Evolutionary conservation across 768 basidiomycete genomes (phyloP).

Genomic region (Psilocybe subaeruginosa): DNA sequence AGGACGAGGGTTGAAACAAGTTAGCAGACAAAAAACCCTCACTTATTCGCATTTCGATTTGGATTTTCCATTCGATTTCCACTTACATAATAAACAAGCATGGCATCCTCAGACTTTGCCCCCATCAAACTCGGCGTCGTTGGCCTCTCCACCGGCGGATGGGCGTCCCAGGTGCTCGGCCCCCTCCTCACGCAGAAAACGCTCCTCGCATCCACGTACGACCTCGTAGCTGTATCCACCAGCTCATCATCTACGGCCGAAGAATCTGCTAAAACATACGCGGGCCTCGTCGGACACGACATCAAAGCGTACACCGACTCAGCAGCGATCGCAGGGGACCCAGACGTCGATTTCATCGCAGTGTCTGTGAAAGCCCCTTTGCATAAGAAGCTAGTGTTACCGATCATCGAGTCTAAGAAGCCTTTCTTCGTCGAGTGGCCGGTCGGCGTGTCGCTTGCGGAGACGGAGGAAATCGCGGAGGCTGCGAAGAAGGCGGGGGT

Average conservation of each 20-base stretch:
- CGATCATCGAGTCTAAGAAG: slow-evolving; percentile 39
- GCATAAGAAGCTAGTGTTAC: slow-evolving; percentile 32
- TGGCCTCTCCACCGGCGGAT: slow-evolving; percentile 35
- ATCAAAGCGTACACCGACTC: slow-evolving; percentile 35
- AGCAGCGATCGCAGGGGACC: slow-evolving; percentile 33
- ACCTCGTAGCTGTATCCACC: slow-evolving; percentile 37
- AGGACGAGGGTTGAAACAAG: too few relatives aligned
- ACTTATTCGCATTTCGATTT: too few relatives aligned
- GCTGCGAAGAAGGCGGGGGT: slow-evolving; percentile 32
- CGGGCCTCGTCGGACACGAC: slow-evolving; percentile 21
- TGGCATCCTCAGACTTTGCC: too few relatives aligned
- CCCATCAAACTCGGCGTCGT: slow-evolving; percentile 29
- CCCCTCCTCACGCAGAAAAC: slow-evolving; percentile 24
- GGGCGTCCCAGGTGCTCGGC: slow-evolving; percentile 30
- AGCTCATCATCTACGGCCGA: slow-evolving; percentile 30
- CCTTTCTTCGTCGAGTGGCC: slow-evolving; percentile 46
- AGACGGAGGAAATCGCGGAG: slow-evolving; percentile 37
- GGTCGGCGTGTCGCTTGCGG: slow-evolving; percentile 29
- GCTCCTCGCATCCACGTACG: slow-evolving; percentile 25
- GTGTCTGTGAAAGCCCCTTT: slow-evolving; percentile 34
- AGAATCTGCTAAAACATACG: slow-evolving; percentile 33
- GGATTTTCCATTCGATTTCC: too few relatives aligned
- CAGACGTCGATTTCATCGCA: slow-evolving; percentile 39
- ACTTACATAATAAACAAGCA: too few relatives aligned
- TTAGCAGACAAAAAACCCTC: too few relatives aligned